These are phyloP conservation scores for Xanthoparmelia taractica DNA, from an alignment of 495 filamentous ascomycete genomes.

Conservation along the genomic window DNA sequence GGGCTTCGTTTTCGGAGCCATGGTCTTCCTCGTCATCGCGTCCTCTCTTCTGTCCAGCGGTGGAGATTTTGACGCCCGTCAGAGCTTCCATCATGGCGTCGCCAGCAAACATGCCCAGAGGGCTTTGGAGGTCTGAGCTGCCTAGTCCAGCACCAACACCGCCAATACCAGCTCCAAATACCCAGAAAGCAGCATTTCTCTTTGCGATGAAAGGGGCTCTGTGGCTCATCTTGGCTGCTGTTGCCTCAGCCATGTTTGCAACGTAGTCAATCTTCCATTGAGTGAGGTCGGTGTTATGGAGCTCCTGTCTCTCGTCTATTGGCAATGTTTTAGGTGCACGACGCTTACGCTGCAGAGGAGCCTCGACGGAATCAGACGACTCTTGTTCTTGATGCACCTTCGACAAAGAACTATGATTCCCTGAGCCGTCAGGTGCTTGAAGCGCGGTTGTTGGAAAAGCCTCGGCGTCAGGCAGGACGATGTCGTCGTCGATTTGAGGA, in stretches of 20 bases:
- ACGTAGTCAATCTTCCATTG: constrained; percentile 55
- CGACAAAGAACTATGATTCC: constrained; percentile 17
- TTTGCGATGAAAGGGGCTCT: constrained; percentile 40
- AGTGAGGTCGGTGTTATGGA: constrained; percentile 49
- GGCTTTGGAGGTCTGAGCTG: constrained; percentile 32
- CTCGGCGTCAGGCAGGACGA: constrained; percentile 29
- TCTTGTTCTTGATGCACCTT: constrained; percentile 19
- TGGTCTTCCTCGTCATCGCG: constrained; percentile 33
- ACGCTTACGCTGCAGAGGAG: constrained; percentile 19
- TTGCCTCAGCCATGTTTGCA: constrained; percentile 42
- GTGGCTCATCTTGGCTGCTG: constrained; percentile 37
- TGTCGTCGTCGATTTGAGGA: constrained; percentile 28
- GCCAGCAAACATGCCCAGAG: constrained; percentile 50
- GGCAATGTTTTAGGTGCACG: constrained; percentile 20
- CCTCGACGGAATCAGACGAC: constrained; percentile 25
- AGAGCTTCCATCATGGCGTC: constrained; percentile 43
- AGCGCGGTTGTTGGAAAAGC: constrained; percentile 25
- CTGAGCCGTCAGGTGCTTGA: constrained; percentile 16
- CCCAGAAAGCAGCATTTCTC: constrained; percentile 49
- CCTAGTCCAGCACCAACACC: constrained; percentile 47
- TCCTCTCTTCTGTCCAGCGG: constrained; percentile 36
- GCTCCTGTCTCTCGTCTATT: constrained; percentile 38
- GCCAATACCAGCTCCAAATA: constrained; percentile 49
- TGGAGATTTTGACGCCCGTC: constrained; percentile 26
- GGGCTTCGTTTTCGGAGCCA: constrained; percentile 31